phyloP scores from a whole-genome alignment of 179 eudicot genomes.

The Sideroxylon spinosum region DNA sequence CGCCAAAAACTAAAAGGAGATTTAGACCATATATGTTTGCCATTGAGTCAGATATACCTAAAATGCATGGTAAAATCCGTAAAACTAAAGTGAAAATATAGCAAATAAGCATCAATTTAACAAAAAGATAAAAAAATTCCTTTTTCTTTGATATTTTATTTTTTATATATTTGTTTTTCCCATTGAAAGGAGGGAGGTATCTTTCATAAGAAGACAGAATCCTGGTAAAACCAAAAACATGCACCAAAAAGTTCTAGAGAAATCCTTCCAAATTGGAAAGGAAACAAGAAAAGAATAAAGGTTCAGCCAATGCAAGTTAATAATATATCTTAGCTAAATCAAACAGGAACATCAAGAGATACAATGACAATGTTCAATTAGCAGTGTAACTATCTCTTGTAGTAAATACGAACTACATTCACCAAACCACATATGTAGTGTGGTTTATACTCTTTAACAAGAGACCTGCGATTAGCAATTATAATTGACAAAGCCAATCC shows the following conservation, averaged over 20 bases:
- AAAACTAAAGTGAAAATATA: not conserved
- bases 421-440: not conserved
- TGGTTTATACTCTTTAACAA: not conserved
- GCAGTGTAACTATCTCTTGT: not conserved
- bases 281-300: not conserved
- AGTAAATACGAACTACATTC: not conserved
- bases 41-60: too few relatives aligned
- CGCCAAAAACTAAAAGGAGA: too few relatives aligned
- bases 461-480: not conserved
- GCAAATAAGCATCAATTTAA: not conserved
- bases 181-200: not conserved
- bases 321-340: not conserved
- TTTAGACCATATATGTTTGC: too few relatives aligned
- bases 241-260: not conserved
- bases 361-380: not conserved
- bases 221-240: not conserved
- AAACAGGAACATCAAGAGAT: not conserved
- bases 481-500: not conserved
- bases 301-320: conserved; percentile 5
- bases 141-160: too few relatives aligned
- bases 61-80: not conserved
- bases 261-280: not conserved
- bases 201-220: not conserved
- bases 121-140: not conserved
- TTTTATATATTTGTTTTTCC: too few relatives aligned